phyloP scores from a whole-genome alignment of 495 filamentous ascomycete species.

The Tuber indicum region DNA sequence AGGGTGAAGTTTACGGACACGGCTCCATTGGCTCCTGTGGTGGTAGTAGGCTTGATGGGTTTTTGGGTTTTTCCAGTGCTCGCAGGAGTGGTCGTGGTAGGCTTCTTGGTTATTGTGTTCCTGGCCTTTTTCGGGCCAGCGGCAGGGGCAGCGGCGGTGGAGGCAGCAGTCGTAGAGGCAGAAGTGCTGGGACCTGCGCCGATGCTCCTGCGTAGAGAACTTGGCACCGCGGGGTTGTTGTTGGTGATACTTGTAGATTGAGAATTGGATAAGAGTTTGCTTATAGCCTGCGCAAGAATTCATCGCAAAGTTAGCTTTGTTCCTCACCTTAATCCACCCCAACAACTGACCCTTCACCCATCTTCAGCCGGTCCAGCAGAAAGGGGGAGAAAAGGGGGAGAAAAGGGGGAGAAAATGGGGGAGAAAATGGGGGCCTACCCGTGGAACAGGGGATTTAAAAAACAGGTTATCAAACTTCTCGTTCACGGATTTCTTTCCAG shows the following conservation, averaged over 20 bases:
- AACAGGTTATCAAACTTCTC: constrained; percentile 28
- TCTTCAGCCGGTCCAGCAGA: not conserved
- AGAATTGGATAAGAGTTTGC: constrained; percentile 23
- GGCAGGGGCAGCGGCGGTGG: not conserved
- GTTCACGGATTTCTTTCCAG: constrained; percentile 9
- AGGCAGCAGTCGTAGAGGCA: not conserved
- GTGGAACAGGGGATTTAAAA: constrained; percentile 23
- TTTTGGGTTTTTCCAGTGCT: not conserved
- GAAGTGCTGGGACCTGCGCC: not conserved
- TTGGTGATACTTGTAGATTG: not conserved
- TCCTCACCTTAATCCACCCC: not conserved
- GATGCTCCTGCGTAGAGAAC: constrained; percentile 1
- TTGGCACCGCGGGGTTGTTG: not conserved
- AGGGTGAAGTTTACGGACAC: constrained; percentile 5
- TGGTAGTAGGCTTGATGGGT: not conserved
- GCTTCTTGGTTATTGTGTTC: not conserved
- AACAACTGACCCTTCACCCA: constrained; percentile 8
- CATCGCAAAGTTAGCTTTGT: not conserved
- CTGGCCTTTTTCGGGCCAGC: not conserved
- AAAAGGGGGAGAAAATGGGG: too few species aligned
- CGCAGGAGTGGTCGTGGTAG: not conserved
- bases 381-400: too few species aligned
- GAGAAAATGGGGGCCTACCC: constrained; percentile 8
- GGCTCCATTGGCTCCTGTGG: not conserved
- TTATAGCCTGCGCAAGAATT: constrained; percentile 10